Conservation (phyloP, 495 filamentous ascomycete species). For the Penicillium canescens region DNA sequence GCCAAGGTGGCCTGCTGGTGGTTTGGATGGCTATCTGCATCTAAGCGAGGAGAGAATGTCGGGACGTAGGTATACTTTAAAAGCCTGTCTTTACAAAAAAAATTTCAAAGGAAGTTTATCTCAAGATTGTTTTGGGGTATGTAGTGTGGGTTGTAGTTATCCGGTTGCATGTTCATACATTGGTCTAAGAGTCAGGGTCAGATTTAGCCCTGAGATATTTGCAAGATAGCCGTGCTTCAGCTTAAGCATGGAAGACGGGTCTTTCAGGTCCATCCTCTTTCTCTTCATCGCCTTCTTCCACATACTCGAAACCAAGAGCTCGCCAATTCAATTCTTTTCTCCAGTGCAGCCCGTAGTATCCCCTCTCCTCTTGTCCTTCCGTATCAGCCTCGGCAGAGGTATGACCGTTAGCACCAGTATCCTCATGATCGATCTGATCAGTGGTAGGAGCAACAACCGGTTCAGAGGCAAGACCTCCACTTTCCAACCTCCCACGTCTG, state of each 20-base stretch:
- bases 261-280: neutral
- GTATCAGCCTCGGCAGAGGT: conserved; percentile 40
- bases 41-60: neutral
- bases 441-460: conserved; percentile 24
- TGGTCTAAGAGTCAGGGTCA: neutral
- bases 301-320: conserved; percentile 80
- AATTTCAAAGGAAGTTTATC: conserved; percentile 29
- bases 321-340: conserved; percentile 94
- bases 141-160: no score
- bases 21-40: neutral
- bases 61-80: conserved; percentile 16
- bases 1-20: neutral
- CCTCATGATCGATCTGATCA: conserved; percentile 5
- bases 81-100: conserved; percentile 35
- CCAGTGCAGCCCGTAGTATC: conserved; percentile 83
- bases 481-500: conserved; percentile 43
- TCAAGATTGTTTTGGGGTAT: neutral
- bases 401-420: neutral
- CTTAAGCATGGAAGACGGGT: conserved; percentile 20
- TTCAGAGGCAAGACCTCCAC: conserved; percentile 44
- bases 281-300: conserved; percentile 24
- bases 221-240: no score
- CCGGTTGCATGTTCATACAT: neutral
- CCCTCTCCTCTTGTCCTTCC: conserved; percentile 56
- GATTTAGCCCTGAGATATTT: no score